A percentile compares a stretch with the other conserved stretches of the same genome.
Evolutionary conservation across 257 asterid genomes (phyloP).

Genomic region (Salvia miltiorrhiza): DNA sequence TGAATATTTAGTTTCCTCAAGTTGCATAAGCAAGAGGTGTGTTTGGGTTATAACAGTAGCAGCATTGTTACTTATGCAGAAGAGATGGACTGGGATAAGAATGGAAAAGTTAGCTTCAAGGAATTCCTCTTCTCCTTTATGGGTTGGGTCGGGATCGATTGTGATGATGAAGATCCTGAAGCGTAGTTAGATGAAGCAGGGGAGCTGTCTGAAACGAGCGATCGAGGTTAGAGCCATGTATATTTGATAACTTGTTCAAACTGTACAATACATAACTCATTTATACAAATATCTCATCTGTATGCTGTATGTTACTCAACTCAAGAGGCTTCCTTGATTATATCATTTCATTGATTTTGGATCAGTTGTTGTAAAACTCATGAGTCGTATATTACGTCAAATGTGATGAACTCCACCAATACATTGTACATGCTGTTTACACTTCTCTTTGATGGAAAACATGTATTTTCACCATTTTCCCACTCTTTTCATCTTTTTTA

Average conservation of each 20-base stretch:
- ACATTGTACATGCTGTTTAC: no score
- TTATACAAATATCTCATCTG: not conserved
- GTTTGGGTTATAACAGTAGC: constrained; percentile 1
- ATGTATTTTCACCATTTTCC: no score
- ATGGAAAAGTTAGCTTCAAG: constrained; percentile 47
- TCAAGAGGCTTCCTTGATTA: not conserved
- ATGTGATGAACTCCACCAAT: no score
- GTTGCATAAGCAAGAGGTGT: not conserved
- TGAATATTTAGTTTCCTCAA: not conserved
- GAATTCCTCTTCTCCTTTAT: constrained; percentile 42
- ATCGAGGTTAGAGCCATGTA: not conserved
- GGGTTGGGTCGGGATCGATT: constrained; percentile 31
- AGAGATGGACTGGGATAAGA: constrained; percentile 51
- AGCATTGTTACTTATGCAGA: constrained; percentile 33
- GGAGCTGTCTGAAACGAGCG: not conserved
- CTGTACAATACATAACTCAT: not conserved
- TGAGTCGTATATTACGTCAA: no score
- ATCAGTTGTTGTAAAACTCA: no score
- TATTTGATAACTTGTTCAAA: not conserved
- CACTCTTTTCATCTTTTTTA: no score
- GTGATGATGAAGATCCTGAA: constrained; percentile 11
- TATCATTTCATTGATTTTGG: not conserved
- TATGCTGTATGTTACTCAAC: not conserved
- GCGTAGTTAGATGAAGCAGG: not conserved
- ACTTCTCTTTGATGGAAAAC: no score